Percentiles rank a stretch among this genome's conserved stretches.
Conservation (phyloP, 129 eudicot genomes). For the Flaveria trinervia region DNA sequence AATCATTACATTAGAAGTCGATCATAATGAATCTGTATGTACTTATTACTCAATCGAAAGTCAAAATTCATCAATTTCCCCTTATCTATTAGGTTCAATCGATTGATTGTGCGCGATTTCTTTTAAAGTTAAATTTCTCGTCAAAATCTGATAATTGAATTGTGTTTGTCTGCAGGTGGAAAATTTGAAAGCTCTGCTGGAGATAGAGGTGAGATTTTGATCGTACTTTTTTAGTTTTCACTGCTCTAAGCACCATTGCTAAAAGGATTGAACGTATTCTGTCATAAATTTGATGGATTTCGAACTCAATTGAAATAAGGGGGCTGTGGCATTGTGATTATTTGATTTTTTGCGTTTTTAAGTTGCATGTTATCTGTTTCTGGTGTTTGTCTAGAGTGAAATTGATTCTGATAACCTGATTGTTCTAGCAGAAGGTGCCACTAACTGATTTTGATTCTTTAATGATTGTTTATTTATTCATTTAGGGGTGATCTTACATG, state of each 20-base stretch:
- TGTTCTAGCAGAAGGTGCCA: not conserved
- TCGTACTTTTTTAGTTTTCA: not conserved
- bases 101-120: not conserved
- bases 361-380: not conserved
- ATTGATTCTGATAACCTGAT: not conserved
- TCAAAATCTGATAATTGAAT: not conserved
- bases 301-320: not conserved
- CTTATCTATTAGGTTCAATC: not conserved
- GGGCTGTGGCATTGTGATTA: not conserved
- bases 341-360: not conserved
- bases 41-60: not conserved
- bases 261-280: not conserved
- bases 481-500: not conserved
- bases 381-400: not conserved
- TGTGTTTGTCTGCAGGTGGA: slow-evolving; percentile 61
- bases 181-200: slow-evolving; percentile 88
- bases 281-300: not conserved
- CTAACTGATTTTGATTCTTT: not conserved
- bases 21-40: slow-evolving; percentile 83
- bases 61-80: not conserved
- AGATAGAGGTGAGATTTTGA: slow-evolving; percentile 74
- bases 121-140: not conserved
- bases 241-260: not conserved
- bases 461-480: not conserved
- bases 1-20: slow-evolving; percentile 79